Conservation (phyloP, 78 protist genomes). For the Guillardia theta region DNA sequence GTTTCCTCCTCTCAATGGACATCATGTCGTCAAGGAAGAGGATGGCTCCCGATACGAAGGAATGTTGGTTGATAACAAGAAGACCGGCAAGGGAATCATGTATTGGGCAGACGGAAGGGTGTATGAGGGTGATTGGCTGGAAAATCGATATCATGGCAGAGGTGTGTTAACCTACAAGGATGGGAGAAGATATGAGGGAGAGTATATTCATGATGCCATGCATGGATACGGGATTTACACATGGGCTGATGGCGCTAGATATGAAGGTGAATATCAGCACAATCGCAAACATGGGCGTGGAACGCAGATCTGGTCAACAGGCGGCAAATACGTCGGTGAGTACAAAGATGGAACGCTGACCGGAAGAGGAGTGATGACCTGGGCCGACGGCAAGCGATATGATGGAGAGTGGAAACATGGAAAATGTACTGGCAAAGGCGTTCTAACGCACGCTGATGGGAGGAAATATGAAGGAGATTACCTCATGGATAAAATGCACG, state of each 20-base stretch:
- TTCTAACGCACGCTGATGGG: conserved; percentile 36
- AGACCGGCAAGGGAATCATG: conserved; percentile 4
- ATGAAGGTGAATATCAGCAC: conserved; percentile 25
- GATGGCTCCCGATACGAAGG: conserved; percentile 28
- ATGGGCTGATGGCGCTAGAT: conserved; percentile 22
- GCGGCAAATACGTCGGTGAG: conserved; percentile 17
- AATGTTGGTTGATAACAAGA: neutral
- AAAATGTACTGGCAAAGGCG: neutral
- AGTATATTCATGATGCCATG: conserved; percentile 6
- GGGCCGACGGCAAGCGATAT: conserved; percentile 40
- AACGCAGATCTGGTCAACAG: conserved; percentile 16
- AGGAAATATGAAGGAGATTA: neutral
- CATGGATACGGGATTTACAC: conserved; percentile 10
- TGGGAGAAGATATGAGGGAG: conserved; percentile 4
- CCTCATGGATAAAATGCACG: neutral
- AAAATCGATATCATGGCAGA: neutral
- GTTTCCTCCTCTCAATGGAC: neutral
- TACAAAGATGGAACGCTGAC: conserved; percentile 39
- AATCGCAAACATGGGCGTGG: conserved; percentile 14
- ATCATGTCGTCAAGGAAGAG: neutral
- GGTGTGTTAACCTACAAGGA: neutral
- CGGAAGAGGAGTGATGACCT: neutral
- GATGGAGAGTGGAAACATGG: conserved; percentile 10
- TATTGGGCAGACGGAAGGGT: conserved; percentile 13
- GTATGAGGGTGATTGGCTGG: conserved; percentile 12